A percentile compares a stretch with the other conserved stretches of the same genome.
These are phyloP conservation scores for Polygonum aviculare DNA, from an alignment of 148 eudicot genomes.

Conservation along the genomic window DNA sequence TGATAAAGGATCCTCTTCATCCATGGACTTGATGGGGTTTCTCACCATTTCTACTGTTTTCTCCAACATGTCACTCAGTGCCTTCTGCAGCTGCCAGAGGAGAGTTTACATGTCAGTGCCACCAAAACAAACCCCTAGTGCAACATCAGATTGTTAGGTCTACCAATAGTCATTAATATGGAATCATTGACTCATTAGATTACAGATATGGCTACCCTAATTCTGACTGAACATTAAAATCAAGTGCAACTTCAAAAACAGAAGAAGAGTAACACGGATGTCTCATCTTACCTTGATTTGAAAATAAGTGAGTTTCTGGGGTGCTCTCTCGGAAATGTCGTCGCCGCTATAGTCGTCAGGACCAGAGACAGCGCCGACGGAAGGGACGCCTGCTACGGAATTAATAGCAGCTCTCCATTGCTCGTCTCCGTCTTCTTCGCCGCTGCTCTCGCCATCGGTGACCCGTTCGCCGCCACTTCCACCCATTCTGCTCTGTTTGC, in stretches of 20 bases:
- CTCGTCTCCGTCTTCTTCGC: conserved; percentile 84
- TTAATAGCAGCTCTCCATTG: conserved; percentile 61
- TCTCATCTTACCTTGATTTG: conserved; percentile 52
- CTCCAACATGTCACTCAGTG: conserved; percentile 56
- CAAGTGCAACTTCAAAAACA: too few species aligned
- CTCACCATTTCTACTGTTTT: conserved; percentile 49
- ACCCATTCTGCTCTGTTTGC: neutral
- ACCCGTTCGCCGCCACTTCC: conserved; percentile 1
- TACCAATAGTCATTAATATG: neutral
- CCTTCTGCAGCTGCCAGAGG: conserved; percentile 54
- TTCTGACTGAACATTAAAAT: neutral
- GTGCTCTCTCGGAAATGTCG: conserved; percentile 15
- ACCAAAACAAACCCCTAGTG: neutral
- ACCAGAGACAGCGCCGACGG: neutral
- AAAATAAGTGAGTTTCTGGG: conserved; percentile 49
- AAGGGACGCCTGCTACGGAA: conserved; percentile 3
- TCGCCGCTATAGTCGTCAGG: conserved; percentile 9
- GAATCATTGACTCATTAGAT: neutral
- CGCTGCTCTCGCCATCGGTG: conserved; percentile 44
- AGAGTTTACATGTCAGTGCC: neutral
- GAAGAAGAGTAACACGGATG: neutral
- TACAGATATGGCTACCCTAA: neutral
- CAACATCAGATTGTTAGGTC: neutral
- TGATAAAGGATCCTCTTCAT: conserved; percentile 17
- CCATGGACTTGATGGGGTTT: conserved; percentile 13